Evolutionary conservation across 371 early-diverging fungal genomes (phyloP).

Genomic region (Saksenaea vasiformis): DNA sequence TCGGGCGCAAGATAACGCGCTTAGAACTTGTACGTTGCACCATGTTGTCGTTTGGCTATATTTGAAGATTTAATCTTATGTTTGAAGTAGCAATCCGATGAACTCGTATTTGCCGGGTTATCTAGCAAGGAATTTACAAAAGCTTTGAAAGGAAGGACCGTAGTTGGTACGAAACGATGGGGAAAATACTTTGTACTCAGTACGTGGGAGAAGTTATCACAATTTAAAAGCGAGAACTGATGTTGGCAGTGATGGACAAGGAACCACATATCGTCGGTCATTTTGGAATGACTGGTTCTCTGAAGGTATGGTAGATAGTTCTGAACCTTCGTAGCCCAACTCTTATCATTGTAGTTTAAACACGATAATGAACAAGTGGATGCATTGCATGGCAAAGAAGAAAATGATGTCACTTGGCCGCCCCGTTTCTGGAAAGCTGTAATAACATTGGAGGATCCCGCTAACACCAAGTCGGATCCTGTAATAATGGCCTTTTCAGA

Average conservation of each 20-base stretch:
- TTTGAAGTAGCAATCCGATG: constrained; percentile 17
- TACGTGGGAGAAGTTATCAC: constrained; percentile 11
- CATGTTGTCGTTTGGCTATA: background rate
- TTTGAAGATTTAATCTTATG: background rate
- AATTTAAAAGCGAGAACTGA: background rate
- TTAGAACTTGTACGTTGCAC: constrained; percentile 34
- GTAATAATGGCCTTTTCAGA: constrained; percentile 57
- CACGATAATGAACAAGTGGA: background rate
- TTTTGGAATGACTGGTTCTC: constrained; percentile 61
- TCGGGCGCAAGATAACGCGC: constrained; percentile 40
- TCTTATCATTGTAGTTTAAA: background rate
- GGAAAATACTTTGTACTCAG: constrained; percentile 64
- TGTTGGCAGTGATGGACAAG: constrained; percentile 31
- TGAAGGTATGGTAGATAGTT: constrained; percentile 14
- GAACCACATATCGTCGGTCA: constrained; percentile 52
- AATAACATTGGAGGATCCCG: constrained; percentile 1
- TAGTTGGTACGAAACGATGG: constrained; percentile 54
- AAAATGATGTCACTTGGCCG: constrained; percentile 8
- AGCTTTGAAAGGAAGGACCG: constrained; percentile 29
- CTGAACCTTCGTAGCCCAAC: background rate
- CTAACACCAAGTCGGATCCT: background rate
- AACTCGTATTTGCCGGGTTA: constrained; percentile 31
- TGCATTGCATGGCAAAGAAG: constrained; percentile 22
- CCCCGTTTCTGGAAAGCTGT: constrained; percentile 12
- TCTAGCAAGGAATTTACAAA: constrained; percentile 30